Base-by-base conservation (phyloP, 2,329 filamentous ascomycete species). In the Chrysoporthe austroafricana region DNA sequence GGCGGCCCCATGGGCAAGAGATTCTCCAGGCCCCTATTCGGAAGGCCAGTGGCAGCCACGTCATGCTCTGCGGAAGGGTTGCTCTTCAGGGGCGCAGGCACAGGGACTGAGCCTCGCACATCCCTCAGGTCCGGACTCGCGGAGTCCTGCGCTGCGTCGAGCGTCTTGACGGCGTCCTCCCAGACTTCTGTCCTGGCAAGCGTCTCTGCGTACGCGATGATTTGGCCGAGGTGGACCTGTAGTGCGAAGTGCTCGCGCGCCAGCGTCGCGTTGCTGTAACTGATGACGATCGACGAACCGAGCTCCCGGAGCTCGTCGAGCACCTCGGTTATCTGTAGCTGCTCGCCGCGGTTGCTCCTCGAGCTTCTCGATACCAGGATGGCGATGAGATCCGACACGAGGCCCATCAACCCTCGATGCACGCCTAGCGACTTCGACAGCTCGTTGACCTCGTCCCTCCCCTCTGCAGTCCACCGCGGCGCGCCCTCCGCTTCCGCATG, bases 401-500 rank as follows among this genome's bases (percentile, higher is more conserved):
- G 64, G 9, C 65, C 69, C 48, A 72, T 56, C 5, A 70, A 62
- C 7, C 66, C 68, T 3, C 71, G 70, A 21, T 73, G 71, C 7
- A 71, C 68, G 26, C 70, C 69, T 52, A 73, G 68, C 44, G 71
- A 70, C 61, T 69, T 67, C 44, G 61, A 60, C 50, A 73, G 69
- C 50, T 63, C 71, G 18, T 48, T 56, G 21, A 70, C 67, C 61
- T 73, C 71, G n/a, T 62, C 54, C 63, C 69, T 69, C 3, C 71
- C 71, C 32, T 44, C 63, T 2, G 43, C 32, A 6, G 68, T 67
- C 71, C 71, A 73, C n/a, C 50, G 67, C 11, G 62, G 66, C 21
- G 63, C 16, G 2, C 67, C 69, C 18, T 66, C 66, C 4, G 56
- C 21, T 32, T 61, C 66, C 39, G 48, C 64, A 39, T 70, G 62